Base-by-base conservation (phyloP, 1,284 basidiomycete genomes). In the Trichosporon sp. region DNA sequence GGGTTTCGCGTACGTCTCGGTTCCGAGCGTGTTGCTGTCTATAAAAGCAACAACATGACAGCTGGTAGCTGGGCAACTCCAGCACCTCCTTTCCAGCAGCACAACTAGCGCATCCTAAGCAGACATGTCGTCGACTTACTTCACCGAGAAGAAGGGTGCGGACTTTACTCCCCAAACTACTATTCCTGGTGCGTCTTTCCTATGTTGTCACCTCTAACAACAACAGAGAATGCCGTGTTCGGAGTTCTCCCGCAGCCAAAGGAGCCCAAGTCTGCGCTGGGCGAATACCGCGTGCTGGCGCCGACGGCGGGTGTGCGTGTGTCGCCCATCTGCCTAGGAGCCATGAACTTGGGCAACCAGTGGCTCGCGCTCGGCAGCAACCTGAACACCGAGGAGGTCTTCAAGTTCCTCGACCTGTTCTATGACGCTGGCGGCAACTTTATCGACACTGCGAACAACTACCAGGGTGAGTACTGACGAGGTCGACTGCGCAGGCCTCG, bases 241-340 rank as follows among this genome's bases (percentile, higher is more conserved):
- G 37, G 37, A 2, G 19, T 54, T 16, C 29, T 54, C 9, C 49
- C 49, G 25, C 16, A n/a, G 11, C 3, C 49, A 1, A 2, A 23
- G 4, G 13, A 23, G 25, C 49, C 49, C 49, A 31, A 27, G 25
- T 27, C 25, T 3, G 25, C 56, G 31, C 70, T 82, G 32, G 72
- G 68, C 3, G 73, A 78, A 61, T 81, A 81, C 68, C 19, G 37
- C 19, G 19, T 44, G 3, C 37, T 44, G 4, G 14, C 37, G 37
- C 37, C 37, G 2, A 76, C 75, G 23, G 81, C 81, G 10, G 79
- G 81, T 11, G 69, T 73, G 29, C 67, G 76, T 29, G 84, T 85
- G 36, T 84, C 83, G 6, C 84, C 84, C 0, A 73, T 85, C 11
- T 80, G 78, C 65, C 76, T 85, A 9, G 84, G 84, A 13, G 82